phyloP scores from a whole-genome alignment of 2,329 filamentous ascomycete genomes.

The Ceratocystis ficicola region DNA sequence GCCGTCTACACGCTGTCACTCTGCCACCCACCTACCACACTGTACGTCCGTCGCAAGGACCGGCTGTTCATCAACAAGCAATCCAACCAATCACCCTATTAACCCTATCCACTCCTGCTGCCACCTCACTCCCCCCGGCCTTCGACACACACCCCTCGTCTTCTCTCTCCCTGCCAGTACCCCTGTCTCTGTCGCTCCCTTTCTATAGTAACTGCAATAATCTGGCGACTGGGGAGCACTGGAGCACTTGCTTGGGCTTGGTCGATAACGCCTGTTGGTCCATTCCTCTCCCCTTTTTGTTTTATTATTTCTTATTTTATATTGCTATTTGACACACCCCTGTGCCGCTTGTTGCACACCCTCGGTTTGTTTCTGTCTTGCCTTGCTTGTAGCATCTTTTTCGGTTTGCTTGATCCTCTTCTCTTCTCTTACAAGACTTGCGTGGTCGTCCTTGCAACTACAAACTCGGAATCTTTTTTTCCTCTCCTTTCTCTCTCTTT shows the following conservation, averaged over 20 bases:
- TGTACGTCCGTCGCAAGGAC: neutral
- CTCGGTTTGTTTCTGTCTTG: constrained; percentile 3
- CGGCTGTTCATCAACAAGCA: neutral
- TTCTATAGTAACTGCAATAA: neutral
- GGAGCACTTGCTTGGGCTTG: neutral
- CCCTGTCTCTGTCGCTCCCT: neutral
- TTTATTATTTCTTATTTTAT: neutral
- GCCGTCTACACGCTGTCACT: neutral
- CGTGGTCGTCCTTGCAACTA: constrained; percentile 7
- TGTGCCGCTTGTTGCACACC: neutral
- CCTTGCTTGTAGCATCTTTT: constrained; percentile 12
- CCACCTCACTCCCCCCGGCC: neutral
- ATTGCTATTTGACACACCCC: neutral
- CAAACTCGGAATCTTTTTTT: constrained; percentile 3
- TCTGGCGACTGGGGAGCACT: neutral
- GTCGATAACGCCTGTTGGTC: neutral
- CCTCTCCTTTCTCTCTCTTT: neutral
- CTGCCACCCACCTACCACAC: neutral
- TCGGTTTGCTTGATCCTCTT: constrained; percentile 17
- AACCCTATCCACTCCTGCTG: too few species aligned
- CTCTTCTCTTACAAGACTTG: constrained; percentile 17
- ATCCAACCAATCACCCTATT: neutral
- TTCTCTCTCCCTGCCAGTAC: neutral
- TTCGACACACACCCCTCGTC: neutral
- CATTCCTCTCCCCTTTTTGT: neutral